phyloP scores from a whole-genome alignment of 306 rosid species.

The Hippophae rhamnoides region DNA sequence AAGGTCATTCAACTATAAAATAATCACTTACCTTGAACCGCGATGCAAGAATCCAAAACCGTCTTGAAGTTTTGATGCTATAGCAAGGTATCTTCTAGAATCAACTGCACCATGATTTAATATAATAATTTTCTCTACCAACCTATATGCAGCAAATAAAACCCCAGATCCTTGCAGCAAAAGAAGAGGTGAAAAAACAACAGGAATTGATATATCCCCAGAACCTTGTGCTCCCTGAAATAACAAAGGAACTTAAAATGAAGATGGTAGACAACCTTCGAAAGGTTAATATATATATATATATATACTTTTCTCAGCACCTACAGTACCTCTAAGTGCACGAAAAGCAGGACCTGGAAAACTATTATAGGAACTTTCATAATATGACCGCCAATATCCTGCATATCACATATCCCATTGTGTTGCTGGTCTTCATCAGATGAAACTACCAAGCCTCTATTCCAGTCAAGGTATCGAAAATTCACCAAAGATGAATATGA shows the following conservation, averaged over 20 bases:
- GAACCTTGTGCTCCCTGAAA: conserved; percentile 64
- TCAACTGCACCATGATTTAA: conserved; percentile 33
- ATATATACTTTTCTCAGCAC: neutral
- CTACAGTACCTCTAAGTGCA: conserved; percentile 66
- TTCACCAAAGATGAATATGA: conserved; percentile 47
- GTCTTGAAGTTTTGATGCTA: conserved; percentile 52
- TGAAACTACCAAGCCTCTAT: conserved; percentile 57
- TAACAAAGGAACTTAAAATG: conserved; percentile 6
- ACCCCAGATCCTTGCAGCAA: conserved; percentile 82
- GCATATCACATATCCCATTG: conserved; percentile 48
- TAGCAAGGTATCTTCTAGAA: conserved; percentile 44
- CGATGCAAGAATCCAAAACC: conserved; percentile 63
- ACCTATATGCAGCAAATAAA: conserved; percentile 61
- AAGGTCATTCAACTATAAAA: conserved; percentile 10
- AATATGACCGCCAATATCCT: conserved; percentile 81
- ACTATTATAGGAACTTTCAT: conserved; percentile 72
- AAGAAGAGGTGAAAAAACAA: conserved; percentile 58
- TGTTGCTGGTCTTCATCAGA: conserved; percentile 54
- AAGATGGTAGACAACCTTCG: conserved; percentile 13
- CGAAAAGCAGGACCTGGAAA: conserved; percentile 70
- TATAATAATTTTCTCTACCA: conserved; percentile 57
- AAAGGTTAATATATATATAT: conserved; percentile 3
- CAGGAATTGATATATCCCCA: conserved; percentile 32
- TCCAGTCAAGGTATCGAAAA: conserved; percentile 60
- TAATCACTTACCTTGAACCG: conserved; percentile 57